Evolutionary conservation across 2,329 filamentous ascomycete genomes (phyloP).

Genomic region (Acrocalymma vagum): DNA sequence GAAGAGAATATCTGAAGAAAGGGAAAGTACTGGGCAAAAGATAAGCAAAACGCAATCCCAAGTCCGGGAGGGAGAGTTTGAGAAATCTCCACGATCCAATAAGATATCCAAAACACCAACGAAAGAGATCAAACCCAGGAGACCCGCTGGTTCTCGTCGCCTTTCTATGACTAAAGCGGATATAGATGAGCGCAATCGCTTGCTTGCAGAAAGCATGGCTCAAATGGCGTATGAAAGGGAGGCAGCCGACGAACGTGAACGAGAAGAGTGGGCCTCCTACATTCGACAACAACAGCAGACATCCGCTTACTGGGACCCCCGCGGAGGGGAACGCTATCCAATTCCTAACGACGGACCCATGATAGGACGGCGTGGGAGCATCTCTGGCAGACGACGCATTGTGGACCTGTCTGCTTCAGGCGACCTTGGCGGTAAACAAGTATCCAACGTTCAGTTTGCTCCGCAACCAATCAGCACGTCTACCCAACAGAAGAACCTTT

Average conservation of each 20-base stretch:
- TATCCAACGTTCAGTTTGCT: slow-evolving; percentile 32
- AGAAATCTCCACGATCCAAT: no score
- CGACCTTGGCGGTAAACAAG: slow-evolving; percentile 23
- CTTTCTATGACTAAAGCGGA: slow-evolving; percentile 24
- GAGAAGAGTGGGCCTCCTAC: slow-evolving; percentile 24
- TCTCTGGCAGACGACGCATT: slow-evolving; percentile 22
- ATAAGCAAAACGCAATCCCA: slow-evolving; percentile 7
- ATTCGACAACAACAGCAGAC: slow-evolving; percentile 18
- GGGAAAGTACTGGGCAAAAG: slow-evolving; percentile 6
- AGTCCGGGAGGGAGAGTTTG: slow-evolving; percentile 21
- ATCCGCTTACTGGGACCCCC: slow-evolving; percentile 32
- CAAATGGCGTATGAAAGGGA: slow-evolving; percentile 33
- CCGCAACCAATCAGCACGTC: slow-evolving; percentile 24
- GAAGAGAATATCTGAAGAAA: slow-evolving; percentile 19
- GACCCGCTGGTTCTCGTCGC: slow-evolving; percentile 12
- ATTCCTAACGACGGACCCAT: slow-evolving; percentile 10
- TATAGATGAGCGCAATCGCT: slow-evolving; percentile 20
- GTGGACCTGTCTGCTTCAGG: slow-evolving; percentile 25
- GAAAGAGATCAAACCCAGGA: slow-evolving; percentile 6
- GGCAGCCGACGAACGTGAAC: slow-evolving; percentile 31
- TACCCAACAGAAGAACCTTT: slow-evolving; percentile 17
- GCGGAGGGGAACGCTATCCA: slow-evolving; percentile 19
- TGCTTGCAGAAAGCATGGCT: slow-evolving; percentile 27
- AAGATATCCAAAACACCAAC: slow-evolving; percentile 23
- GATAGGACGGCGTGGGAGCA: slow-evolving; percentile 21